Base-by-base conservation (phyloP, 352 stramenopile species). In the Phytophthora tentaculata region DNA sequence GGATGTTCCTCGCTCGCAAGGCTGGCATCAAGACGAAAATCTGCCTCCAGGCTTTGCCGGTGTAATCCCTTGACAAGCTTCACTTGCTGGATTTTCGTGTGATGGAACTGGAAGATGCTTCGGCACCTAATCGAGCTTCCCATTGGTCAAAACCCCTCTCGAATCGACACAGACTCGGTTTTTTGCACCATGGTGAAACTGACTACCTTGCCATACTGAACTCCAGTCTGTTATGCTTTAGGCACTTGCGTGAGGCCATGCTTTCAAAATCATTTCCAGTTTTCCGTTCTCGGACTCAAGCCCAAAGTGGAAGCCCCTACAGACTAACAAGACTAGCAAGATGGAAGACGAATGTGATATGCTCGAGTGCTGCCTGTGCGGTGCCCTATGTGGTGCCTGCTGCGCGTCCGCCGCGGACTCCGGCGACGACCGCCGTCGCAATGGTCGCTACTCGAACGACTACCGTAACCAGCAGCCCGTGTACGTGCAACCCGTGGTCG, bases 321-420 rank as follows among this genome's bases (percentile, higher is more conserved):
- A 17, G 16, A 26, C 24, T 14, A 23, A 23, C 50, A 52, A 43
- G 16, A 48, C 20, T 50, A 32, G 39, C 14, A 56, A 53, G 2
- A 90, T 88, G 77, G 84, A 90, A 49, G 83, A 90, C 62, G 82
- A 81, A 53, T 92, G 84, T 54, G 86, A 94, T 53, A 86, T 91
- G 73, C 78, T 89, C 75, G 84, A 90, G 67, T 92, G 82, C 78
- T 89, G 81, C 66, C 70, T 91, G 63, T 92, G 85, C 74, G 84
- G 84, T 56, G 81, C 82, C 16, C 76, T 91, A 44, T 94, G 86
- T 61, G 86, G 80, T 44, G 83, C 84, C 49, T 94, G 86, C 78
- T 94, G 86, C 60, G 86, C 82, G 22, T 69, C 79, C 2, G 77
- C 75, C 5, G 71, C 68, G 20, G 71, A 76, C 39, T 64, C 69